Percentiles rank a stretch among this genome's conserved stretches.
Evolutionary conservation across 2,329 filamentous ascomycete species (phyloP).

Genomic region (Chalara sp.): DNA sequence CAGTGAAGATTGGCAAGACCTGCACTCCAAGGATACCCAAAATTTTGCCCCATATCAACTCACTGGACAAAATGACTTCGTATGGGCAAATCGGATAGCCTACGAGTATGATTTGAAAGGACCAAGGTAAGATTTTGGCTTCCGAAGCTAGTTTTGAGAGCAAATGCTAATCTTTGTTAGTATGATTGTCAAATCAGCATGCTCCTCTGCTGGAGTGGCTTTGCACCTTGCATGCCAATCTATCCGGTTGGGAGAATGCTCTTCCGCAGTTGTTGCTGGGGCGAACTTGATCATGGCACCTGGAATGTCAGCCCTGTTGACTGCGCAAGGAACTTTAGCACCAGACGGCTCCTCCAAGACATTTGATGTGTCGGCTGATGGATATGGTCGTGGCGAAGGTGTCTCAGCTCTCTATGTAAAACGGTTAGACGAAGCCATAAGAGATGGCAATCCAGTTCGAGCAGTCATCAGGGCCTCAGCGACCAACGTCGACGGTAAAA

Average conservation of each 20-base stretch:
- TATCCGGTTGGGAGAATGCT: conserved; percentile 4
- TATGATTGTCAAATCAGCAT: conserved; percentile 37
- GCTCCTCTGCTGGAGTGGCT: conserved; percentile 46
- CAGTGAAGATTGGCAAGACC: neutral
- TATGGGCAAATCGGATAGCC: neutral
- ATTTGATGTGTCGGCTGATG: conserved; percentile 50
- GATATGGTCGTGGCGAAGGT: conserved; percentile 59
- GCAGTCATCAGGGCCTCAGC: conserved; percentile 45
- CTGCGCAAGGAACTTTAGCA: conserved; percentile 3
- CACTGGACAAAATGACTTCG: neutral
- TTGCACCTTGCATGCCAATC: conserved; percentile 32
- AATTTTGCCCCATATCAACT: neutral
- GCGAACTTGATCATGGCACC: conserved; percentile 11
- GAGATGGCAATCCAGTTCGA: conserved; percentile 50
- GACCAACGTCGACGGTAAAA: conserved; percentile 44
- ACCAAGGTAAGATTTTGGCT: neutral
- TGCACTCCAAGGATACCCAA: neutral
- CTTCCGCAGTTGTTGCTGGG: conserved; percentile 9
- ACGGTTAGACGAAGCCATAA: conserved; percentile 47
- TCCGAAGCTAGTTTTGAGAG: neutral
- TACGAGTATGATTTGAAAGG: neutral
- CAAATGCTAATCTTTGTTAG: neutral
- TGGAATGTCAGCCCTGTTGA: conserved; percentile 3
- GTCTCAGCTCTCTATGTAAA: conserved; percentile 52
- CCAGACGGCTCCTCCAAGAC: conserved; percentile 36